Percentiles rank a stretch among this genome's conserved stretches.
Evolutionary conservation across 257 asterid species (phyloP).

Genomic region (Solanum sejunctum): DNA sequence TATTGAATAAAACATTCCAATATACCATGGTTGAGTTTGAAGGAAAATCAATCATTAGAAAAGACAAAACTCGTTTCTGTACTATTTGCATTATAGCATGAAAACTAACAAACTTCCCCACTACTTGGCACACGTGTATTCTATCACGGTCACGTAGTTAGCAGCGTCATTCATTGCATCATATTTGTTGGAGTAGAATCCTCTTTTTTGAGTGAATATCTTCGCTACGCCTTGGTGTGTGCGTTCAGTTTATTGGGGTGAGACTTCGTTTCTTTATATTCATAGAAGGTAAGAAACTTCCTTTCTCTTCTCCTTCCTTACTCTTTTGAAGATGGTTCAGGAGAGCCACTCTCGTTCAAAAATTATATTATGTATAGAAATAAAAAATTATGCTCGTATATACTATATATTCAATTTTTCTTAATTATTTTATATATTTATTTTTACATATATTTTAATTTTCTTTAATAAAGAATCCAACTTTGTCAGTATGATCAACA

Average conservation of each 20-base stretch:
- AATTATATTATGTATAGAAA: too few species aligned
- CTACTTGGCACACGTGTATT: background rate
- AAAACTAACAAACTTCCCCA: background rate
- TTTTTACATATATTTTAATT: background rate
- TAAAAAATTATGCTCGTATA: background rate
- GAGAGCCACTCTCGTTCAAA: background rate
- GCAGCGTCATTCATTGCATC: too few species aligned
- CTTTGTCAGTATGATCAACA: background rate
- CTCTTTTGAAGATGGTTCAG: too few species aligned
- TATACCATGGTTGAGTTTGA: background rate
- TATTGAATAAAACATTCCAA: background rate
- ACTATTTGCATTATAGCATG: background rate
- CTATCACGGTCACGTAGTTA: too few species aligned
- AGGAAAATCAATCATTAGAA: background rate
- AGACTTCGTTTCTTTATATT: too few species aligned
- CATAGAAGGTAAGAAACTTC: too few species aligned
- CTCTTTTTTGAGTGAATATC: too few species aligned
- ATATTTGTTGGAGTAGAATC: too few species aligned
- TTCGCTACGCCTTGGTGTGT: too few species aligned
- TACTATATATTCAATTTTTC: background rate
- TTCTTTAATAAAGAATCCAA: background rate
- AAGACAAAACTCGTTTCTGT: background rate
- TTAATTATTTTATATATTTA: background rate
- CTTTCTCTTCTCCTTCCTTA: too few species aligned
- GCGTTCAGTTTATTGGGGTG: too few species aligned